Evolutionary conservation across 2,329 filamentous ascomycete genomes (phyloP).

Genomic region (Xylariaceae sp.): DNA sequence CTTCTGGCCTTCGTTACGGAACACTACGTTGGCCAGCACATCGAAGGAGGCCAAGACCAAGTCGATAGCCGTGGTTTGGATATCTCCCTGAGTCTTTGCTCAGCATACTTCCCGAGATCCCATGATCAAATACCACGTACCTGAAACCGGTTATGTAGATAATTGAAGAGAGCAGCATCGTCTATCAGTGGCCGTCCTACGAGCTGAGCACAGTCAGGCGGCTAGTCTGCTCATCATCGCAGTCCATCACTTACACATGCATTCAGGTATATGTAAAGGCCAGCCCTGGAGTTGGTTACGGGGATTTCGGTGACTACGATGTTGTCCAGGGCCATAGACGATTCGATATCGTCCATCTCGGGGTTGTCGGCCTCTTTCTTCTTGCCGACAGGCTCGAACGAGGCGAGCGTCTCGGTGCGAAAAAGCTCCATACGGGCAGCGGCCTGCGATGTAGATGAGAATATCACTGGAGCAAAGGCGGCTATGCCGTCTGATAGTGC

Average conservation of each 20-base stretch:
- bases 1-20: constrained; percentile 49
- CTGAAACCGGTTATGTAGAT: constrained; percentile 78
- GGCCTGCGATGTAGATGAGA: constrained; percentile 49
- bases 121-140: constrained; percentile 32
- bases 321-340: constrained; percentile 47
- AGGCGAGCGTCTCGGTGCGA: constrained; percentile 46
- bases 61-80: constrained; percentile 70
- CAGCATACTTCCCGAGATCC: not conserved
- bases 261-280: constrained; percentile 79
- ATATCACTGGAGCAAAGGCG: constrained; percentile 47
- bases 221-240: too few species aligned
- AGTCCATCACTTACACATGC: constrained; percentile 61
- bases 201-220: constrained; percentile 55
- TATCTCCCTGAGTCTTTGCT: constrained; percentile 54
- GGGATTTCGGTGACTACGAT: constrained; percentile 57
- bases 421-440: constrained; percentile 49
- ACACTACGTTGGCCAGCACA: constrained; percentile 77
- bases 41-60: constrained; percentile 86
- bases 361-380: constrained; percentile 41
- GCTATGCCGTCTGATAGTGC: constrained; percentile 43
- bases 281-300: constrained; percentile 67
- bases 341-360: constrained; percentile 51
- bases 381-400: constrained; percentile 47
- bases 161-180: constrained; percentile 68
- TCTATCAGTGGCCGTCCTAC: constrained; percentile 77